Base-by-base conservation (phyloP, 1,284 basidiomycete species). In the Stygiomarasmius scandens region DNA sequence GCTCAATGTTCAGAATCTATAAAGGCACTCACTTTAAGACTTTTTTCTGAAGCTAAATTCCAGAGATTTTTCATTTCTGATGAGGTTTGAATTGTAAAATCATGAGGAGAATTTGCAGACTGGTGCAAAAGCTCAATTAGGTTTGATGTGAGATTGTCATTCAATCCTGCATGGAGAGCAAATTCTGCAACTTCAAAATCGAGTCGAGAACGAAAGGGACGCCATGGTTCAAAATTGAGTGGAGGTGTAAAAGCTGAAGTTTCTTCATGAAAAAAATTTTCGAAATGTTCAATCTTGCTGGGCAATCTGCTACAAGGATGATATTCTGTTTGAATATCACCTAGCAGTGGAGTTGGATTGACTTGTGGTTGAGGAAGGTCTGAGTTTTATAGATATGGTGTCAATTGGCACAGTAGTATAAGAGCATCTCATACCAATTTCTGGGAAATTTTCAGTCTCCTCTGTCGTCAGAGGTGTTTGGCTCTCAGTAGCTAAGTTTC, bases 151-250 rank as follows among this genome's bases (percentile, higher is more conserved):
- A 67, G 61, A 0, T 52, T 51, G 20, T 59, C 16, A 24, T 58
- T 67, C n/a, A 70, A 49, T 2, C 49, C 46, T 12, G 63, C 60
- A 10, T 64, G 59, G 3, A 67, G 58, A 2, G 61, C 54, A 23
- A 71, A 49, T 49, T 70, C 62, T 0, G 67, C 59, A 53, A 72
- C 64, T 52, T 67, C 63, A 50, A 67, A 72, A 48, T 72, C 67
- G 2, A 63, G 24, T 1, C 58, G 57, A 22, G 52, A 46, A 3
- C 32, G 24, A 24, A 54, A 72, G 32, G 67, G 63, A 16, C 32
- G 32, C 62, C 65, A 66, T 3, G 62, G 52, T 14, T 46, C 46
- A 22, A 22, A 36, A 14, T 51, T 20, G 22, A 19, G 23, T 32
- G 52, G 27, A 41, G 38, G n/a, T 9, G n/a, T 41, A 6, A 16